Evolutionary conservation across 2,329 filamentous ascomycete species (phyloP), one percentile per base, ranked within the genome.

Genomic region (Endoconidiophora laricicola): DNA sequence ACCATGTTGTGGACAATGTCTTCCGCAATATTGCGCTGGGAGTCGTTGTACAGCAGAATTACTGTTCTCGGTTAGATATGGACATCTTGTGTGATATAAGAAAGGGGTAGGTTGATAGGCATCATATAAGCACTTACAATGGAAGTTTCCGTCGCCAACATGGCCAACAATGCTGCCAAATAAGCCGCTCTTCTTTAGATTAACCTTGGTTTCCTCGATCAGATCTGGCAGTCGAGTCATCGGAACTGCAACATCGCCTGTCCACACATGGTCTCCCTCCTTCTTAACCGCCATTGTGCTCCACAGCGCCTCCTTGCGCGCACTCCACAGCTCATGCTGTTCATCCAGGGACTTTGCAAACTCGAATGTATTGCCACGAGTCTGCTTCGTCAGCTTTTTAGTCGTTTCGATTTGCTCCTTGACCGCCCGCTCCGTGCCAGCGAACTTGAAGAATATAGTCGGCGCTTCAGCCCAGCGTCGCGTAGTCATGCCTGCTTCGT

Each of bases 361-460:
- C 60, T 88, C 82, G 59, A 93, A 90, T 6, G 73, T 74, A 59
- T 78, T 74, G 60, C 76, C 76, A 37, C 80, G 79, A 1, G 76
- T 63, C 46, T 66, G 60, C 58, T 74, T 74, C 2, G 83, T 79
- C 22, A 87, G 66, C 36, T 66, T 66, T 60, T 78, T 72, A 3
- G 87, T 82, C 45, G 79, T 74, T 6, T 67, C 65, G 53, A 93
- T 74, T 64, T 91, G 83, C 67, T 93, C 86, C 64, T 86, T 84
- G 51, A 93, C 83, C 29, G 75, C 75, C 29, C 63, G 66, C 1
- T 76, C 71, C 0, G 81, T 86, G 48, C 84, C 83, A 1, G 78
- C 72, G 58, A 90, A 90, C 65, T 90, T 90, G 76, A 90, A 86
- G 67, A 90, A 87, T 5, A 90, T 69, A 0, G 84, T 88, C 0